phyloP scores from a whole-genome alignment of 1,139 yeast genomes.

The Yamadazyma diospyri region DNA sequence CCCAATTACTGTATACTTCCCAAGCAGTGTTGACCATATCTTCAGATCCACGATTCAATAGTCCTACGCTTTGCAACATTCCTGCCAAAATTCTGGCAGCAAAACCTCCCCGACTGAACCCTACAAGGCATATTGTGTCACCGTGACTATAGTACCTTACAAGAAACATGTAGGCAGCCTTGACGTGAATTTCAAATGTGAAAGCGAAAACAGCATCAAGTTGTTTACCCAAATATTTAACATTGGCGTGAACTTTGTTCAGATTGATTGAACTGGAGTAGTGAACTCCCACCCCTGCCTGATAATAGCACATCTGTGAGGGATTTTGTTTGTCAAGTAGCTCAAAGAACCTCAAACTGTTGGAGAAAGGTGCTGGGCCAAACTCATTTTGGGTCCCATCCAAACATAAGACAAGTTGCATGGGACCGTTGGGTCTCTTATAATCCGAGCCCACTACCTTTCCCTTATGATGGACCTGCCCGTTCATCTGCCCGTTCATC shows the following conservation, averaged over 20 bases:
- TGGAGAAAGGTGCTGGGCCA: constrained; percentile 54
- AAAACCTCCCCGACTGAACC: constrained; percentile 66
- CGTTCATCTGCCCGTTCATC: too few species aligned
- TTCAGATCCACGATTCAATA: constrained; percentile 50
- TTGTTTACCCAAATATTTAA: constrained; percentile 15
- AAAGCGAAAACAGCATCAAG: constrained; percentile 53
- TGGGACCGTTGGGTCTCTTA: background rate
- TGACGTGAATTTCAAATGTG: constrained; percentile 51
- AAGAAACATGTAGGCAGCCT: constrained; percentile 52
- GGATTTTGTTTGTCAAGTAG: constrained; percentile 43
- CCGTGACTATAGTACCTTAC: constrained; percentile 45
- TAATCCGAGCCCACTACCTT: background rate
- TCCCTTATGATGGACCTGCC: constrained; percentile 1
- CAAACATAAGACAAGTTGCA: constrained; percentile 45
- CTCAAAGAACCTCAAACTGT: constrained; percentile 51
- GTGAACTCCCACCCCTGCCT: constrained; percentile 61
- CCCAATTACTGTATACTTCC: constrained; percentile 61
- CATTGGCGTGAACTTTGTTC: constrained; percentile 16
- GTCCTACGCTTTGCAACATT: constrained; percentile 59
- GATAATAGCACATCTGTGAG: constrained; percentile 55
- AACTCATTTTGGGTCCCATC: constrained; percentile 64
- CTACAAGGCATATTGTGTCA: constrained; percentile 54
- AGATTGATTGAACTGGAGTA: constrained; percentile 33
- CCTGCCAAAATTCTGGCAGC: constrained; percentile 60
- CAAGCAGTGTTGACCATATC: constrained; percentile 56